These are phyloP conservation scores for Ceratocystis smalleyi DNA, from an alignment of 2,329 filamentous ascomycete species.

Conservation along the genomic window DNA sequence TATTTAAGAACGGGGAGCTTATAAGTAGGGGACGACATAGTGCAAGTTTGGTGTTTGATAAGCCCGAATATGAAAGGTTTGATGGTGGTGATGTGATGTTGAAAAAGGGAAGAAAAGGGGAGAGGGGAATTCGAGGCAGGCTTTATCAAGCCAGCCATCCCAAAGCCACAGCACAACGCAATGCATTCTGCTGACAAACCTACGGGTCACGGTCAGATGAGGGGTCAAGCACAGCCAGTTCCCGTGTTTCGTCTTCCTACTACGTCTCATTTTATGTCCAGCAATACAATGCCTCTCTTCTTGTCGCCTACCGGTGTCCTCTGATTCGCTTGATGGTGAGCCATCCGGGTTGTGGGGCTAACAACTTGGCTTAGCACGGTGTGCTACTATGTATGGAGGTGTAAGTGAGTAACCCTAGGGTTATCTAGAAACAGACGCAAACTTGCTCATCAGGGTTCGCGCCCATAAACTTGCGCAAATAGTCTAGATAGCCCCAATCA, in stretches of 20 bases:
- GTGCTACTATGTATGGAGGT: not conserved
- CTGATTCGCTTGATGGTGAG: not conserved
- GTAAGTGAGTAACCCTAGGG: slow-evolving; percentile 15
- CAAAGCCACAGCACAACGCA: not conserved
- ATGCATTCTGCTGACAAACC: slow-evolving; percentile 9
- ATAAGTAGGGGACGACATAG: slow-evolving; percentile 26
- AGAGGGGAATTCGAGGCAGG: not conserved
- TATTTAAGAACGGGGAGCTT: slow-evolving; percentile 52
- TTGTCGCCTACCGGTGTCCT: not conserved
- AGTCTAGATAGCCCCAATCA: not conserved
- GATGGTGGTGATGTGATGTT: slow-evolving; percentile 4
- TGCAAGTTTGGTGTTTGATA: not conserved
- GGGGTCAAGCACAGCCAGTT: not conserved
- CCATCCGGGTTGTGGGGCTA: slow-evolving; percentile 10
- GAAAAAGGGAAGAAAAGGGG: not conserved
- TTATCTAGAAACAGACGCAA: slow-evolving; percentile 15
- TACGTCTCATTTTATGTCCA: not conserved
- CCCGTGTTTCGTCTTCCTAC: not conserved
- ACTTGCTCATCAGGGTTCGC: slow-evolving; percentile 20
- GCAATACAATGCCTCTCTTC: not conserved
- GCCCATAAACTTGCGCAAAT: slow-evolving; percentile 13
- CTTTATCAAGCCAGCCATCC: not conserved
- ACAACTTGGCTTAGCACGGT: not conserved
- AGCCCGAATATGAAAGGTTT: too few species aligned
- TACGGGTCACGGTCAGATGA: not conserved